These are phyloP conservation scores for Hirsutella thompsonii DNA, from an alignment of 2,329 filamentous ascomycete species.

Conservation along the genomic window DNA sequence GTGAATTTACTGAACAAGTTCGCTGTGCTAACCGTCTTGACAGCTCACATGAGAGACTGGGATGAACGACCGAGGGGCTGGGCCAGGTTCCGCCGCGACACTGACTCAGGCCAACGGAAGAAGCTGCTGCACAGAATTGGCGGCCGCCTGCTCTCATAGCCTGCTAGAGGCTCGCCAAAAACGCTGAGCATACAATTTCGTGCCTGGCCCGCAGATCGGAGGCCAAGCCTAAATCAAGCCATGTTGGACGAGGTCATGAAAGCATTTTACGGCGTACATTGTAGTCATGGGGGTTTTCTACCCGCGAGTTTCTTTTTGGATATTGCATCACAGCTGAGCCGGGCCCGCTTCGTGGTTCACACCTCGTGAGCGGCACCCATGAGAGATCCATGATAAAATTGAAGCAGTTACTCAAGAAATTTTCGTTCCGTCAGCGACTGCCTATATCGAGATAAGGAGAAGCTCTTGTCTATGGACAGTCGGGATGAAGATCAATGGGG, in stretches of 20 bases:
- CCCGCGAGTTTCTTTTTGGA: neutral
- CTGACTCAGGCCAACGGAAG: conserved; percentile 20
- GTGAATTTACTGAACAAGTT: neutral
- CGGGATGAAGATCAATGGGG: no score
- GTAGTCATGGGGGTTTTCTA: neutral
- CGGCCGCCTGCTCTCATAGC: conserved; percentile 11
- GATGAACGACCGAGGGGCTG: conserved; percentile 38
- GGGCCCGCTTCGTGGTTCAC: neutral
- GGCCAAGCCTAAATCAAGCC: neutral
- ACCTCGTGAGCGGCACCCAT: neutral
- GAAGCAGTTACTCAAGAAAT: no score
- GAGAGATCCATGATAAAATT: no score
- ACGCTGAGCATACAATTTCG: no score
- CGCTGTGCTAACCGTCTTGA: neutral
- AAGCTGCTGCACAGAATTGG: conserved; percentile 28
- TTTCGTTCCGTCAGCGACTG: no score
- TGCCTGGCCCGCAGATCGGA: no score
- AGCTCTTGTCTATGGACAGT: no score
- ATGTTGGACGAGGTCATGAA: conserved; percentile 2
- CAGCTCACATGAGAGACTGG: conserved; percentile 37
- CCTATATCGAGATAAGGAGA: no score
- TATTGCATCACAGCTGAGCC: neutral
- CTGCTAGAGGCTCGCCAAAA: no score
- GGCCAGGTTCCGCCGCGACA: conserved; percentile 26
- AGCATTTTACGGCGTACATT: conserved; percentile 6